Percentiles rank a stretch among this genome's conserved stretches.
Evolutionary conservation across 345 rosid species (phyloP).

Genomic region (Chamaenerion angustifolium): DNA sequence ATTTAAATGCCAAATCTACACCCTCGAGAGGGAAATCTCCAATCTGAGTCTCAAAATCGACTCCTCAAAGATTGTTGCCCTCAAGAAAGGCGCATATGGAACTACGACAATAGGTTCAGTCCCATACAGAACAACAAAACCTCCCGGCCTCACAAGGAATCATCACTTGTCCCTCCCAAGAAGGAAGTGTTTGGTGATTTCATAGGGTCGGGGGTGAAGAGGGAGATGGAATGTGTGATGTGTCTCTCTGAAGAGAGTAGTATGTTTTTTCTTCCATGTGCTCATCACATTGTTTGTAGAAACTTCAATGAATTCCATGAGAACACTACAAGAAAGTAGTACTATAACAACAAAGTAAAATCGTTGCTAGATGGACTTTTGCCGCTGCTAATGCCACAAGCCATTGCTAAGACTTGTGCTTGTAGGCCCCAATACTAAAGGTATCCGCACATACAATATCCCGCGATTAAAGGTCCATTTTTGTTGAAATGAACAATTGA

Average conservation of each 20-base stretch:
- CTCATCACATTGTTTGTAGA: conserved; percentile 45
- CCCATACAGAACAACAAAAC: conserved; percentile 7
- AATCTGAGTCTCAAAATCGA: conserved; percentile 46
- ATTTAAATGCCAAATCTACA: conserved; percentile 34
- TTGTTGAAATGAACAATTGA: no score
- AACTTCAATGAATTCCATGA: conserved; percentile 45
- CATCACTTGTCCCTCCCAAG: no score
- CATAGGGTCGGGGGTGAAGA: conserved; percentile 30
- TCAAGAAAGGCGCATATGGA: conserved; percentile 15
- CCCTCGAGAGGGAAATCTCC: conserved; percentile 51
- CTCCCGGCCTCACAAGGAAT: neutral
- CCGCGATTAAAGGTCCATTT: no score
- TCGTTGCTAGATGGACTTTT: no score
- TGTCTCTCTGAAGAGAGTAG: conserved; percentile 58
- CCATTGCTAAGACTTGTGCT: no score
- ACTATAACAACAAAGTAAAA: no score
- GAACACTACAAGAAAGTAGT: no score
- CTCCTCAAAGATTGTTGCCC: conserved; percentile 59
- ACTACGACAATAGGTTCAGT: conserved; percentile 11
- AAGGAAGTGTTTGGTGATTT: conserved; percentile 15
- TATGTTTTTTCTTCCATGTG: conserved; percentile 43
- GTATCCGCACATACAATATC: no score
- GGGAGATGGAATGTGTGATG: conserved; percentile 91
- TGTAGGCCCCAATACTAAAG: no score
- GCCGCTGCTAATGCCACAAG: no score